A percentile compares a stretch with the other conserved stretches of the same genome.
Conservation (phyloP, 306 rosid genomes). For the Neltuma alba region DNA sequence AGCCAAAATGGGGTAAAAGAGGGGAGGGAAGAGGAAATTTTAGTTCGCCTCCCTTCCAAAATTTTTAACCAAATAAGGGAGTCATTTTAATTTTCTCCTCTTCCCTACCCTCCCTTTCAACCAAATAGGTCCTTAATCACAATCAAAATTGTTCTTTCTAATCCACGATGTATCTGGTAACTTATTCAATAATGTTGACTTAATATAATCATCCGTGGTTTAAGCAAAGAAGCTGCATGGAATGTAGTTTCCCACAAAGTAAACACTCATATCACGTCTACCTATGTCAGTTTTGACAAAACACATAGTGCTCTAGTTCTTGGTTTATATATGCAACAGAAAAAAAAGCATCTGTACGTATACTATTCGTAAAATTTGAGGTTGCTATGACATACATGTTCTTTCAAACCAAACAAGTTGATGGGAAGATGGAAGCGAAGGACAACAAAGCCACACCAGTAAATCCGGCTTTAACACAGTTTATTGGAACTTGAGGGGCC, state of each 20-base stretch:
- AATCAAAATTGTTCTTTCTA: not conserved
- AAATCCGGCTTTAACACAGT: slow-evolving; percentile 71
- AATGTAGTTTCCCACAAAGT: slow-evolving; percentile 37
- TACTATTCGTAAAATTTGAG: slow-evolving; percentile 26
- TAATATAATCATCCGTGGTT: slow-evolving; percentile 58
- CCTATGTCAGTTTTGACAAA: slow-evolving; percentile 55
- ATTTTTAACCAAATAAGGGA: too few relatives aligned
- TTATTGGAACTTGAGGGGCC: slow-evolving; percentile 76
- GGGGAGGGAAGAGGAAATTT: too few relatives aligned
- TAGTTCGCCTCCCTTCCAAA: too few relatives aligned
- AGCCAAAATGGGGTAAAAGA: too few relatives aligned
- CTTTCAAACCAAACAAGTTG: slow-evolving; percentile 40
- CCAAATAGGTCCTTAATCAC: too few relatives aligned
- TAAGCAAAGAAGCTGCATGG: slow-evolving; percentile 65
- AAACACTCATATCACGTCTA: slow-evolving; percentile 55
- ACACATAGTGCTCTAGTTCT: slow-evolving; percentile 54
- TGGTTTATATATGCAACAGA: not conserved
- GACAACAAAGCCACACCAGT: slow-evolving; percentile 65
- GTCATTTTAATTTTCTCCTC: too few relatives aligned
- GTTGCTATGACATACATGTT: slow-evolving; percentile 62
- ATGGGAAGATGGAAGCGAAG: slow-evolving; percentile 56
- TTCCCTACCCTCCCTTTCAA: too few relatives aligned
- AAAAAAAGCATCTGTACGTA: not conserved
- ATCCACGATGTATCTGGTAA: too few relatives aligned
- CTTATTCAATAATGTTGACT: not conserved